Conservation (phyloP, 2,329 filamentous ascomycete species). For the Fusarium ramigenum region DNA sequence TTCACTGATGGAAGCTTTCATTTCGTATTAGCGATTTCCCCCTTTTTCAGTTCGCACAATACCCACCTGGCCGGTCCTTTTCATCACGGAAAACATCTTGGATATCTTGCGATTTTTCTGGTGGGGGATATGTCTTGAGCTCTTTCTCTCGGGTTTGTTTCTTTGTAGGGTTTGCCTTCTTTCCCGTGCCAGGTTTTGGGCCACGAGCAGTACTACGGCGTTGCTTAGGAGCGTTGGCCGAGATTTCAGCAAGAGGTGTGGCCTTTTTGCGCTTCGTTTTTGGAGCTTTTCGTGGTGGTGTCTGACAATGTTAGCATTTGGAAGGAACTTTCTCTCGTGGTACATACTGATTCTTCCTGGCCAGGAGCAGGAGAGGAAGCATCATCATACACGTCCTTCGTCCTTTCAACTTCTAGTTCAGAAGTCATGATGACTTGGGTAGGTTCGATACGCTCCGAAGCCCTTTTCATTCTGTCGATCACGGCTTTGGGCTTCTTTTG, state of each 20-base stretch:
- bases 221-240: slow-evolving; percentile 47
- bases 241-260: slow-evolving; percentile 48
- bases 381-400: slow-evolving; percentile 69
- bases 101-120: slow-evolving; percentile 32
- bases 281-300: slow-evolving; percentile 46
- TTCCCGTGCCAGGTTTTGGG: slow-evolving; percentile 24
- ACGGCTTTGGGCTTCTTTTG: slow-evolving; percentile 80
- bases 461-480: slow-evolving; percentile 71
- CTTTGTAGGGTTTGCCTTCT: slow-evolving; percentile 27
- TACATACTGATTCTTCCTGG: slow-evolving; percentile 55
- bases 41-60: too few species aligned
- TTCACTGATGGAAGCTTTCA: slow-evolving; percentile 39
- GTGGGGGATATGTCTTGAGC: slow-evolving; percentile 7
- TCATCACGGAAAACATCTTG: slow-evolving; percentile 48
- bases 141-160: slow-evolving; percentile 27
- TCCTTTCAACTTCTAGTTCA: slow-evolving; percentile 59
- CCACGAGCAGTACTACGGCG: slow-evolving; percentile 36
- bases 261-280: slow-evolving; percentile 47
- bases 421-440: slow-evolving; percentile 71
- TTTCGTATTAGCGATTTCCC: slow-evolving; percentile 24
- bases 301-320: slow-evolving; percentile 20
- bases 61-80: slow-evolving; percentile 40
- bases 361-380: slow-evolving; percentile 59
- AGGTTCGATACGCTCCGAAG: slow-evolving; percentile 70
- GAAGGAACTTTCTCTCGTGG: background rate